Evolutionary conservation across 1,284 basidiomycete genomes (phyloP), one percentile per base, ranked within the genome.

Genomic region (Austroboletus sp.): DNA sequence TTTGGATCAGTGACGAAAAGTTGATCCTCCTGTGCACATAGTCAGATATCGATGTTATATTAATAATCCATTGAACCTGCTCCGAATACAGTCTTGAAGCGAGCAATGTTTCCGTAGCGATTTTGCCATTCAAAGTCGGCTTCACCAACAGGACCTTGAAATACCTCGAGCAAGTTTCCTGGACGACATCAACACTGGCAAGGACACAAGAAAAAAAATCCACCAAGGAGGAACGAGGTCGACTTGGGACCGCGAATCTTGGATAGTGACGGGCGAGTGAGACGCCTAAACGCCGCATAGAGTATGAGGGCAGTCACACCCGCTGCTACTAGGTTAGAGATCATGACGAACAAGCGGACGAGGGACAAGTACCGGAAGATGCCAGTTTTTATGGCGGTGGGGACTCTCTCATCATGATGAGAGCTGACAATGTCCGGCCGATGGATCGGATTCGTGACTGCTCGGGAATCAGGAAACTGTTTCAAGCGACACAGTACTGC

Each of bases 1-100:
- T 72, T 71, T 12, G 71, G 66, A 46, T 75, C 71, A 0, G 57
- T 34, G 15, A 67, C 43, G 27, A 64, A 41, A 30, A 66, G 58
- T 7, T 52, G 11, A 6, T 36, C 19, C 11, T 6, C 34, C 34
- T 36, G 13, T 6, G n/a, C 13, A 26, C 10, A 6, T 11, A 12
- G 23, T 47, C 13, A 50, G 48, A 39, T 3, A 30, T 31, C 11
- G 25, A 21, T 4, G 35, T 25, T 40, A 37, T 1, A n/a, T 16
- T 7, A 3, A 40, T n/a, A 7, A 42, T 15, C 12, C 30, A 37
- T 19, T 16, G 16, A 6, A 50, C 53, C 41, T 50, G 55, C 65
- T 9, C 56, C 57, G 21, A 64, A 50, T 8, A 58, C 40, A 5
- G 52, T 51, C 40, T 57, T 61, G 49, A 68, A 53, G 12, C 62